Base-by-base conservation (phyloP, 495 filamentous ascomycete genomes). In the Penicillium malachiteum region DNA sequence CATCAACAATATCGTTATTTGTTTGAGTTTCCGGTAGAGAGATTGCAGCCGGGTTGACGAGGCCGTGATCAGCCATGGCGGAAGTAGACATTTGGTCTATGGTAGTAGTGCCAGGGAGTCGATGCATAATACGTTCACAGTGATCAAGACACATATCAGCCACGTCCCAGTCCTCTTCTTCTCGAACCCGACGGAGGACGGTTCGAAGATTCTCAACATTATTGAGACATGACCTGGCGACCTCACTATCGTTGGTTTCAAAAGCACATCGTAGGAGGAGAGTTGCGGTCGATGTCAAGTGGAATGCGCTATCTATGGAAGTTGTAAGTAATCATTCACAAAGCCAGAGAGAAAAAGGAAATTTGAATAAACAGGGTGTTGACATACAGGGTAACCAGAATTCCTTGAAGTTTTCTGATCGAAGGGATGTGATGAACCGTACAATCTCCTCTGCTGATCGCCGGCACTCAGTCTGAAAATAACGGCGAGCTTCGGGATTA, bases 81-180 rank as follows among this genome's bases (percentile, higher is more conserved):
- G 42, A 44, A 2, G 52, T 53, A 34, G 63, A 39, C 21, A 53
- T 40, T 42, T 64, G 65, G 18, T 68, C 65, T 43, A 62, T 62
- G 9, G 54, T 57, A 39, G 55, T 57, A 43, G 55, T 69, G 11
- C 69, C 65, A 5, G 73, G 73, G 18, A 77, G 71, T 39, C 73
- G 61, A 65, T 70, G 71, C 58, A 77, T 72, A 57, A 78, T 73
- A 14, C 71, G 68, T 38, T 78, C 74, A 59, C 77, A 80, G 58
- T 81, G 75, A 38, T 81, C 79, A 14, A 82, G 66, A 47, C 79
- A 82, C 70, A 80, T 77, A 47, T 78, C 73, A 8, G 78, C 79
- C 3, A 81, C 69, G 52, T 82, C 79, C 78, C 78, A 82, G 59
- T 79, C 77, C 56, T 81, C 73, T 53, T 80, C 71, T 52, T 82